A percentile compares a stretch with the other conserved stretches of the same genome.
Conservation (phyloP, 768 basidiomycete genomes). For the Panaeolus cyanescens region DNA sequence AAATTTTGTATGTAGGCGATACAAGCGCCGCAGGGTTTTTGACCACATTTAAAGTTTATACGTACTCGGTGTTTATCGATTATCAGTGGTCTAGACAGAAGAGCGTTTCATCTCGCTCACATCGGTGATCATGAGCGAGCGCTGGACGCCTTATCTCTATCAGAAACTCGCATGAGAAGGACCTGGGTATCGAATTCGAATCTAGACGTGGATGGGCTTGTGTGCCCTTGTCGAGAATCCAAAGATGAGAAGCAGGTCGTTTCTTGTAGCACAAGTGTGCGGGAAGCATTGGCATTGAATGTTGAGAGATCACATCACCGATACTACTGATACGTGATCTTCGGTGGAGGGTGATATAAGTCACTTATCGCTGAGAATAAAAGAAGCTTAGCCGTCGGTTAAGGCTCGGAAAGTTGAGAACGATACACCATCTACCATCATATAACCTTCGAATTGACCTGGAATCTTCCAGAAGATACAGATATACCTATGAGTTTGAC, state of each 20-base stretch:
- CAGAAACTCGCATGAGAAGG: neutral
- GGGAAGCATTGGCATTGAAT: neutral
- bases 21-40: neutral
- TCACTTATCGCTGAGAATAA: neutral
- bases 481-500: too few species aligned
- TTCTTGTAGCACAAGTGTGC: too few species aligned
- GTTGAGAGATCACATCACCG: neutral
- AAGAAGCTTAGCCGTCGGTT: neutral
- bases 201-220: neutral
- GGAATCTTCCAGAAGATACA: too few species aligned
- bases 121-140: neutral
- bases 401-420: neutral
- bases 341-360: neutral
- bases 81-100: neutral
- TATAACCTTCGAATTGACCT: too few species aligned
- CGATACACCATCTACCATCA: too few species aligned
- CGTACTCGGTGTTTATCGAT: slow-evolving; percentile 2
- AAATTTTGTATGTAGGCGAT: neutral
- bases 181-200: neutral
- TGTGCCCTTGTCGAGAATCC: neutral
- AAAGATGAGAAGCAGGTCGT: neutral
- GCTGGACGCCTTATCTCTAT: neutral
- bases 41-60: neutral
- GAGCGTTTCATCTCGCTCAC: neutral
- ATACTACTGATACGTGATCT: neutral